Conservation (phyloP, 2,329 filamentous ascomycete species). For the Beauveria caledonica region DNA sequence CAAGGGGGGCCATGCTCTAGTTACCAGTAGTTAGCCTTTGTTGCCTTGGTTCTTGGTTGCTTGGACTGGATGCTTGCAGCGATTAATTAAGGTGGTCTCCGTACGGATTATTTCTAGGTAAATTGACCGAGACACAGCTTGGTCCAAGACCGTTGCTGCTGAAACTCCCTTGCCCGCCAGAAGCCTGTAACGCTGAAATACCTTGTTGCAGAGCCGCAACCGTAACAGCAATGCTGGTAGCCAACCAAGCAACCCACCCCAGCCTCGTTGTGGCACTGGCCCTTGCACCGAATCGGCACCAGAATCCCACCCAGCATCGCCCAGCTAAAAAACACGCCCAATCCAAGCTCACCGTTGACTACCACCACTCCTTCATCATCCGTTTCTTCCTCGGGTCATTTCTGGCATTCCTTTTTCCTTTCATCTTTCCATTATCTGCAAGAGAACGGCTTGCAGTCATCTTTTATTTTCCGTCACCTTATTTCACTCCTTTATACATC, state of each 20-base stretch:
- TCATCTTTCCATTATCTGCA: neutral
- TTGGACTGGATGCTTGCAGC: no score
- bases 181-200: neutral
- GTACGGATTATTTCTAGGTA: neutral
- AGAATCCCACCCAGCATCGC: neutral
- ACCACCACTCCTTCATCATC: conserved; percentile 3
- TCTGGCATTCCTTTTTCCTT: neutral
- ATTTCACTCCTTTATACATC: neutral
- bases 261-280: conserved; percentile 7
- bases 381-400: neutral
- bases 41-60: no score
- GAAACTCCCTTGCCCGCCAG: neutral
- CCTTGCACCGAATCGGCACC: conserved; percentile 6
- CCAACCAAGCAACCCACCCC: neutral
- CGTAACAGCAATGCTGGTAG: no score
- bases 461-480: neutral
- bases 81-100: neutral
- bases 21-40: no score
- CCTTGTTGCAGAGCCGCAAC: neutral
- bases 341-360: neutral
- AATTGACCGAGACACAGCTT: neutral
- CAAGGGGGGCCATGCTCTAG: neutral
- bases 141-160: neutral
- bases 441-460: neutral
- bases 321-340: conserved; percentile 7